Evolutionary conservation across 306 rosid genomes (phyloP), one percentile per base, ranked within the genome.

Genomic region (Pyrus betulifolia): DNA sequence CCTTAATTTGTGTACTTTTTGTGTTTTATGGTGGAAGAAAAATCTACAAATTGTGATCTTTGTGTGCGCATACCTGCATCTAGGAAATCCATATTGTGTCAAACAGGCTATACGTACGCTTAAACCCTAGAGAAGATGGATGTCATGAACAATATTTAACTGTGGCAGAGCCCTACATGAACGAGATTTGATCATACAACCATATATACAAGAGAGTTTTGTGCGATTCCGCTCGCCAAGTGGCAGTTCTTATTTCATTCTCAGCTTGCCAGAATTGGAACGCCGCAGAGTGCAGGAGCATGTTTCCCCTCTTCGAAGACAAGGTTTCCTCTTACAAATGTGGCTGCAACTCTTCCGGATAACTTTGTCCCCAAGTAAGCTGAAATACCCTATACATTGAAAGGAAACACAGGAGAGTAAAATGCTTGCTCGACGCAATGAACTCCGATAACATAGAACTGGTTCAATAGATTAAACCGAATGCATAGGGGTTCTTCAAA

Each of bases 241-340:
- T 2, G 15, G 10, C 19, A 3, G 18, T 52, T 15, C 55, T 49
- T 8, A 8, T 21, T n/a, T 22, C 40, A 9, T 17, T 1, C 33
- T 88, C 81, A 80, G 76, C 73, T 81, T 66, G 96, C 98, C 8
- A 92, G 95, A 79, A 94, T 85, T 31, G 86, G 82, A 72, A 83
- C 81, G 51, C 98, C 97, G 59, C 97, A 92, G 78, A 95, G 87
- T 17, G 80, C 82, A 33, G 93, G 76, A 78, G 98, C 98, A 82
- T 87, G 98, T 59, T 88, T 86, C 17, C 88, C 96, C 23, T 87
- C 82, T 77, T 84, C 78, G 83, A 83, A 95, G 61, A 95, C 96
- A 28, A 92, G 96, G 81, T 90, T 93, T 80, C 98, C 98, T 78
- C 98, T 88, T 2, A 92, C 90, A 87, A 90, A 92, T 69, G 98